Base-by-base conservation (phyloP, 768 basidiomycete genomes). In the Ramaria sp. region DNA sequence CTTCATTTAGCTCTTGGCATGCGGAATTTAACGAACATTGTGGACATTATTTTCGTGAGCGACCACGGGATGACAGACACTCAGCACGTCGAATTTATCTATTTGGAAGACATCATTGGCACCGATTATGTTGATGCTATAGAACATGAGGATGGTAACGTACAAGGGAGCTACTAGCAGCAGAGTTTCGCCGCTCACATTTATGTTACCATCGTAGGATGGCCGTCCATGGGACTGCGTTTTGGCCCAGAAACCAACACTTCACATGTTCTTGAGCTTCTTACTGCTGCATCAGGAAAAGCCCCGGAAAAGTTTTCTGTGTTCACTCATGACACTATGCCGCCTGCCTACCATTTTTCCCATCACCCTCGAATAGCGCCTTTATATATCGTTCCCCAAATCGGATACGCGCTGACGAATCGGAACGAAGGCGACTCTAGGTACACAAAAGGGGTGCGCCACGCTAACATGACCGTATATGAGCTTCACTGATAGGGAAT, bases 31-130 rank as follows among this genome's bases (percentile, higher is more conserved):
- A 83, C 81, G 1, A 79, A 86, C 47, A 87, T 94, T 19, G 84
- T 92, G 12, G 90, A 96, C 66, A 75, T 95, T 33, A 78, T 95
- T 22, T 92, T 94, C 63, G 91, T 96, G 61, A 87, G 85, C 60
- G 89, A 91, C 66, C 87, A 91, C 63, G 91, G 90, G n/a, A 93
- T 91, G 88, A 85, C 82, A 1, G 88, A 90, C 66, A 95, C 91
- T n/a, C 82, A 81, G 59, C 77, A 87, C 60, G 82, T 83, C 0
- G 80, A 85, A 50, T 75, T 79, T 49, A 70, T 94, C 34, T 89
- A 85, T 68, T 74, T 96, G 53, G 91, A 96, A 66, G 86, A 90
- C 62, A 80, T 91, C 57, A 71, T 91, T 37, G 88, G 86, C 1
- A 69, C 76, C 38, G 80, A 82, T 3, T 86, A 83, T 2, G 74